Percentiles rank a stretch among this genome's conserved stretches.
These are phyloP conservation scores for Coemansia sp. DNA, from an alignment of 192 early-diverging fungal species.

Conservation along the genomic window DNA sequence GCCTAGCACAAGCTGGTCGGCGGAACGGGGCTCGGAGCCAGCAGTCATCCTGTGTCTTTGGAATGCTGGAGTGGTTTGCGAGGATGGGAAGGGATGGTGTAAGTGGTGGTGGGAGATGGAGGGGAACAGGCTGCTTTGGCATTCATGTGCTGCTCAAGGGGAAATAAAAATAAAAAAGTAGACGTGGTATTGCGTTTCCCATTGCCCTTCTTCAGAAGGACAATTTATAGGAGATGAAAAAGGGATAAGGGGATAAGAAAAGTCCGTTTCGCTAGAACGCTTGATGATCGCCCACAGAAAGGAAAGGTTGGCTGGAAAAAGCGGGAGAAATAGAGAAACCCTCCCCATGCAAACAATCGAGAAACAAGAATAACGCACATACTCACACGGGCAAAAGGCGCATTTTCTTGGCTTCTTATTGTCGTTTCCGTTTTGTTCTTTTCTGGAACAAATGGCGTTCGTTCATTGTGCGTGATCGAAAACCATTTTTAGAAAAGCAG, in stretches of 20 bases:
- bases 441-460: neutral
- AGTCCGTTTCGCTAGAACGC: neutral
- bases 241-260: neutral
- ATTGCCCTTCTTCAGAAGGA: too few species aligned
- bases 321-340: neutral
- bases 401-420: too few species aligned
- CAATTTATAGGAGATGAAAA: neutral
- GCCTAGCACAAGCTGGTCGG: conserved; percentile 20
- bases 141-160: too few species aligned
- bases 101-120: too few species aligned
- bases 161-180: neutral
- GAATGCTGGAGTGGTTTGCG: neutral
- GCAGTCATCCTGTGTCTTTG: neutral
- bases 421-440: too few species aligned
- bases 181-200: neutral
- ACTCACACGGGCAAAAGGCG: conserved; percentile 4
- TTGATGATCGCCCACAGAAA: neutral
- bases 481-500: too few species aligned
- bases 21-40: conserved; percentile 3
- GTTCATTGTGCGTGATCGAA: too few species aligned
- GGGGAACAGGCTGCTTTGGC: too few species aligned
- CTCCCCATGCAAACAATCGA: neutral
- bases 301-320: neutral
- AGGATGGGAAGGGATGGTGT: neutral
- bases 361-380: neutral